Conservation (phyloP, 1,284 basidiomycete species). For the Peniophora sp. region DNA sequence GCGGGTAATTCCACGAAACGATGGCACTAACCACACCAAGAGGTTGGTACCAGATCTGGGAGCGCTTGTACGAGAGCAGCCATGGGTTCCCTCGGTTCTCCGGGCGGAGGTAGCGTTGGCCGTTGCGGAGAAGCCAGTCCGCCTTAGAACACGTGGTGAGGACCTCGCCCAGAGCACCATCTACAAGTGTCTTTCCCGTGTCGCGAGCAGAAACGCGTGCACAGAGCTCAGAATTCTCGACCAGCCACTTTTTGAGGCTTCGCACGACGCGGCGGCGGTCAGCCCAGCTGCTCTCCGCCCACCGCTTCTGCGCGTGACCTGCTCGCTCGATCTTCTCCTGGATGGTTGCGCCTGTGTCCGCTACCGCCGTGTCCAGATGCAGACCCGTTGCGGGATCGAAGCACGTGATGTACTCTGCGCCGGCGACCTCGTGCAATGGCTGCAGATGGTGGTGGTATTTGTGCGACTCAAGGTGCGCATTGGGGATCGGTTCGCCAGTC, state of each 20-base stretch:
- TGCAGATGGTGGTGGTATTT: conserved; percentile 44
- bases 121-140: conserved; percentile 80
- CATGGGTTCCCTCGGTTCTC: conserved; percentile 68
- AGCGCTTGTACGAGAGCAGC: conserved; percentile 80
- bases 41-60: conserved; percentile 83
- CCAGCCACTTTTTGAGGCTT: conserved; percentile 85
- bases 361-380: conserved; percentile 63
- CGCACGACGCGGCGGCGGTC: conserved; percentile 76
- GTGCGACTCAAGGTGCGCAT: conserved; percentile 60
- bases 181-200: conserved; percentile 91
- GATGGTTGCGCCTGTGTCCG: conserved; percentile 66
- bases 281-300: conserved; percentile 68
- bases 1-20: conserved; percentile 91
- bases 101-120: conserved; percentile 66
- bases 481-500: conserved; percentile 34
- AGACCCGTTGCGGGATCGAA: conserved; percentile 87
- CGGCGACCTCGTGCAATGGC: conserved; percentile 39
- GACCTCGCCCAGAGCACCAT: conserved; percentile 86
- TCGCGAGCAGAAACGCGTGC: conserved; percentile 90
- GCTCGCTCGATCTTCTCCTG: conserved; percentile 63
- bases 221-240: conserved; percentile 80
- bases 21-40: conserved; percentile 90
- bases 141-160: conserved; percentile 84
- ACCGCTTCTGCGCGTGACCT: conserved; percentile 58
- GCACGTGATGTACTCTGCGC: conserved; percentile 72